phyloP scores from a whole-genome alignment of 352 stramenopile species.

The Saprolegnia parasitica region DNA sequence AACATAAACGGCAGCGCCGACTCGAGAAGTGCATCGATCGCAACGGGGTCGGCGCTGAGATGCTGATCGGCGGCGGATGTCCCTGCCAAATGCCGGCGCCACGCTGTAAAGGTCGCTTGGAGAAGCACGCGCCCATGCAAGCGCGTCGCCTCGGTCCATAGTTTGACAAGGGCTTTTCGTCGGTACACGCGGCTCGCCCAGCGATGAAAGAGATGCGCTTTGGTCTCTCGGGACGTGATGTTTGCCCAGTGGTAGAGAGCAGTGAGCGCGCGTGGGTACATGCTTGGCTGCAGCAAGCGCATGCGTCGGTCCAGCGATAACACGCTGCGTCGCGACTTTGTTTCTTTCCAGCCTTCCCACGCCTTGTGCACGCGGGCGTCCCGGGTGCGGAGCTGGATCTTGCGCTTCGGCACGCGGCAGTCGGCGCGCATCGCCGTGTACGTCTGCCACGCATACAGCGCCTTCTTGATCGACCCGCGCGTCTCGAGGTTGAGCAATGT shows the following conservation, averaged over 20 bases:
- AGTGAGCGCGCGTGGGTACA: constrained; percentile 3
- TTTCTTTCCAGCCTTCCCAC: constrained; percentile 29
- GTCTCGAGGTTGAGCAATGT: constrained; percentile 22
- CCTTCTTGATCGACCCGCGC: constrained; percentile 18
- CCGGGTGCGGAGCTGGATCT: not conserved
- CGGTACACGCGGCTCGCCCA: not conserved
- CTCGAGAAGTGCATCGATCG: not conserved
- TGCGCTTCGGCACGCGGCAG: constrained; percentile 23
- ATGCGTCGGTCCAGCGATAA: constrained; percentile 7
- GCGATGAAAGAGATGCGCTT: constrained; percentile 7
- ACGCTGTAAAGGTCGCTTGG: constrained; percentile 7
- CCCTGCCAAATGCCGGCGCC: not conserved
- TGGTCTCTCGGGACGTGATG: constrained; percentile 10
- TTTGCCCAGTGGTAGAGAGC: constrained; percentile 21
- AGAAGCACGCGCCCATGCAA: constrained; percentile 9
- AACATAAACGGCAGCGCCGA: constrained; percentile 9
- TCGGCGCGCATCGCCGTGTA: constrained; percentile 10
- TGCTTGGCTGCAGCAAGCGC: constrained; percentile 17
- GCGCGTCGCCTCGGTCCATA: constrained; percentile 8
- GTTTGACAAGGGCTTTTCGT: constrained; percentile 18
- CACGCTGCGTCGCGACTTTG: constrained; percentile 7
- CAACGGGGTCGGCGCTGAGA: not conserved
- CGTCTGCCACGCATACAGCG: constrained; percentile 17
- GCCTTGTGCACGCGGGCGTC: not conserved
- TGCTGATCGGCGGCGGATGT: not conserved